Percentiles rank a stretch among this genome's conserved stretches.
Evolutionary conservation across 2,329 filamentous ascomycete genomes (phyloP).

Genomic region (Epichloe coenophiala): DNA sequence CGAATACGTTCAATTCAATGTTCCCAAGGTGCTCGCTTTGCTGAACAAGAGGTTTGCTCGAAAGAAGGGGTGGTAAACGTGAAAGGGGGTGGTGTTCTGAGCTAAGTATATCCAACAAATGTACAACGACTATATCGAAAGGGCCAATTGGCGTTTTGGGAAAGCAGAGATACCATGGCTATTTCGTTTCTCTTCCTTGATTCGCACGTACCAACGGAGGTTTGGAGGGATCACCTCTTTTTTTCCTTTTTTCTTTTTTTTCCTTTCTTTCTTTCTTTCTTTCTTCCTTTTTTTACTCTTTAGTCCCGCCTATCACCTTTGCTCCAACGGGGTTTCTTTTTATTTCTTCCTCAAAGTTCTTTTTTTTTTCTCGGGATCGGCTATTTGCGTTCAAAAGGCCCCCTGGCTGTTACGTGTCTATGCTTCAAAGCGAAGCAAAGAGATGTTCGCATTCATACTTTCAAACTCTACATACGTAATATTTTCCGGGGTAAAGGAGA

Average conservation of each 20-base stretch:
- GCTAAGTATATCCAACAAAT: conserved; percentile 14
- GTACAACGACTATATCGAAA: conserved; percentile 21
- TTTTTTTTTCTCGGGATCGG: not conserved
- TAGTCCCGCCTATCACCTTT: conserved; percentile 4
- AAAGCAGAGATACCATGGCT: conserved; percentile 23
- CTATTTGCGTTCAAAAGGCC: not conserved
- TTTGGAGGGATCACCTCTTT: conserved; percentile 6
- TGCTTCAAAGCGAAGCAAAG: conserved; percentile 3
- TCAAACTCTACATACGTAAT: conserved; percentile 10
- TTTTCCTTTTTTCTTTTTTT: not conserved
- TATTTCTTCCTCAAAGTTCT: not conserved
- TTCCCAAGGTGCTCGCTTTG: conserved; percentile 81
- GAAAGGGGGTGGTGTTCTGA: conserved; percentile 1
- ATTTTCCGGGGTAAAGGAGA: not conserved
- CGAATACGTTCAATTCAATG: conserved; percentile 98
- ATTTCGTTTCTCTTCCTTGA: conserved; percentile 18
- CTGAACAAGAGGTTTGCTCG: conserved; percentile 95
- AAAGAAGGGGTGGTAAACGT: conserved; percentile 61
- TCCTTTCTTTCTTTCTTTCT: conserved; percentile 2
- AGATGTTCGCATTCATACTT: not conserved
- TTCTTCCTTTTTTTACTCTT: conserved; percentile 4
- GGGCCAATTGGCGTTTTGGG: conserved; percentile 22
- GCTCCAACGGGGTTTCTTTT: not conserved
- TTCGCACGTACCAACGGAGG: conserved; percentile 10
- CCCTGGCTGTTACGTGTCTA: not conserved